Base-by-base conservation (phyloP, 345 rosid species). In the Arabidopsis thaliana region DNA sequence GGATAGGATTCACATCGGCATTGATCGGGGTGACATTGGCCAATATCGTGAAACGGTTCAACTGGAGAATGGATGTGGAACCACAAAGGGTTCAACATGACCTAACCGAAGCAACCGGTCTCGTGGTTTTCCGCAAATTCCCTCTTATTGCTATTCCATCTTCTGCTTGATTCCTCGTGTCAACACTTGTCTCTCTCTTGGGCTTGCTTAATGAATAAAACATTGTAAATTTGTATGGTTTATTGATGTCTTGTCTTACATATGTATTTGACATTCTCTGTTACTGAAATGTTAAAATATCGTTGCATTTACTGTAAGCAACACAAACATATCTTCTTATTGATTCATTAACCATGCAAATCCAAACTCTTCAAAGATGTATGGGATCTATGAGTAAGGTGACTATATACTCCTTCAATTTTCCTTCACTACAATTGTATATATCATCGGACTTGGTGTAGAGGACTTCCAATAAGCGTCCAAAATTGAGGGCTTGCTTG, bases 341-440 rank as follows among this genome's bases (percentile, higher is more conserved):
- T 45, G 5, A 45, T 3, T 41, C n/a, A 41, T 41, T 10, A 40
- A 4, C 48, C 10, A 6, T 7, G 4, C 23, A 16, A 16, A 46
- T n/a, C 16, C 10, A 38, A 60, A 42, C 10, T 65, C 42, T 13
- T 65, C 58, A 66, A 23, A 66, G 22, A 34, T 12, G 22, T 50
- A 66, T 66, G 7, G 58, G 71, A 66, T 66, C 59, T 8, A 66
- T 9, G 2, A 66, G 45, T 7, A 66, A 24, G 9, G 45, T 50
- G 1, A 68, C 38, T 11, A 68, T 32, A 69, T 56, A 71, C 57
- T 59, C 60, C 40, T 72, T 72, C 50, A 72, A 46, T 38, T 61
- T 50, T 28, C 69, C 60, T 16, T 51, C 51, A 23, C 28, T 48
- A 22, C 48, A 36, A 59, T 58, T 59, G 46, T n/a, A 59, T 20